A percentile compares a stretch with the other conserved stretches of the same genome.
These are phyloP conservation scores for Vaccinium vitisidaea DNA, from an alignment of 148 eudicot genomes.

Conservation along the genomic window DNA sequence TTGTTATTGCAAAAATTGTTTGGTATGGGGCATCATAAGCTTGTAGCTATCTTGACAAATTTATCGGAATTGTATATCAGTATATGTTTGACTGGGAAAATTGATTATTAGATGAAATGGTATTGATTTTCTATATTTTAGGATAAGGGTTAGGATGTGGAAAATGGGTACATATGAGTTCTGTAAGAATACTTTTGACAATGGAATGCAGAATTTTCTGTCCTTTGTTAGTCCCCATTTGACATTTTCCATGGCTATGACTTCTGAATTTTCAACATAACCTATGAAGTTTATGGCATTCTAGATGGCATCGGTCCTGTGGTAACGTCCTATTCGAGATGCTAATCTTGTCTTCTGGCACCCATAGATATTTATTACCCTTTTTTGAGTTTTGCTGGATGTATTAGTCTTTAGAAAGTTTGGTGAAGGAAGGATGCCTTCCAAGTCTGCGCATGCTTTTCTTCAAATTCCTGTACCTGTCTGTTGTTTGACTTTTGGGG, in stretches of 20 bases:
- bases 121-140: not conserved
- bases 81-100: not conserved
- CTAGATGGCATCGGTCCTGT: not conserved
- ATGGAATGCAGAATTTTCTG: not conserved
- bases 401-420: not conserved
- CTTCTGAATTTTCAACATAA: conserved; percentile 9
- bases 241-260: not conserved
- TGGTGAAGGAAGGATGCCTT: not conserved
- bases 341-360: not conserved
- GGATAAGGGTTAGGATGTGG: not conserved
- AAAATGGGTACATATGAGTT: not conserved
- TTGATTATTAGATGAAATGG: not conserved
- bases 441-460: not conserved
- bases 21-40: not conserved
- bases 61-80: too few relatives aligned
- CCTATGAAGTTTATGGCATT: not conserved
- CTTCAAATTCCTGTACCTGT: not conserved
- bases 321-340: not conserved
- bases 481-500: not conserved
- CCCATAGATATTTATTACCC: not conserved
- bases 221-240: not conserved
- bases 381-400: not conserved
- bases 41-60: not conserved
- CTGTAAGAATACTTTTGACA: not conserved
- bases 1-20: not conserved